Base-by-base conservation (phyloP, 1,139 yeast species). In the Pichiaceae sp. region DNA sequence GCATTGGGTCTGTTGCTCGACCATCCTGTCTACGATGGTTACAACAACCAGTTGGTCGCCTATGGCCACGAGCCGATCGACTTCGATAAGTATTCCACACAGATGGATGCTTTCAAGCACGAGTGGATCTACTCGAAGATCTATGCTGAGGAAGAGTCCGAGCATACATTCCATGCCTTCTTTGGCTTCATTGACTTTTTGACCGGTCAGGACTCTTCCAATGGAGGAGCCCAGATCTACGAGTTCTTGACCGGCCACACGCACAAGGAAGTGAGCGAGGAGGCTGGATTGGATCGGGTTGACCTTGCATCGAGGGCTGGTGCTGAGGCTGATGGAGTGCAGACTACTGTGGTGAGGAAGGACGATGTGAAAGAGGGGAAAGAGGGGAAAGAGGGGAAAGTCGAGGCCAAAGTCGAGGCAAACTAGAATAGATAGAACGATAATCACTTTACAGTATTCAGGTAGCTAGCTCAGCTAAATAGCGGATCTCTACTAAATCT, bases 1-100 rank as follows among this genome's bases (percentile, higher is more conserved):
- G 95, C 97, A 27, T 67, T 91, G 44, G 99, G 99, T 0, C 67
- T 91, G 41, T 63, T 93, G 37, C 70, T 91, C 41, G 98, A 93
- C 54, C 77, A 82, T 41, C 98, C 98, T 0, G 95, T 89, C 11
- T 91, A 85, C 58, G 94, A 83, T 38, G 81, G 85, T 6, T 86
- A 83, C 59, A 91, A 91, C 59, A 66, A 69, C 18, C 74, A 76
- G 51, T 67, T 91, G 46, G 70, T 72, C 41, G 77, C 78, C 43
- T 75, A 80, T 52, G 96, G 95, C n/a, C 84, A 85, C 54, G 82
- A 81, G 31, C 74, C 73, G 14, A 69, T 91, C 38, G 78, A 75
- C 34, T 91, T 89, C 53, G 67, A 69, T n/a, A 70, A 70, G 44
- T 86, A 72, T 54, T 69, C 72, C 41, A 63, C 65, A 14, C 78